Percentiles rank a stretch among this genome's conserved stretches.
phyloP scores from a whole-genome alignment of 371 early-diverging fungal genomes.

The Apophysomyces elegans region DNA sequence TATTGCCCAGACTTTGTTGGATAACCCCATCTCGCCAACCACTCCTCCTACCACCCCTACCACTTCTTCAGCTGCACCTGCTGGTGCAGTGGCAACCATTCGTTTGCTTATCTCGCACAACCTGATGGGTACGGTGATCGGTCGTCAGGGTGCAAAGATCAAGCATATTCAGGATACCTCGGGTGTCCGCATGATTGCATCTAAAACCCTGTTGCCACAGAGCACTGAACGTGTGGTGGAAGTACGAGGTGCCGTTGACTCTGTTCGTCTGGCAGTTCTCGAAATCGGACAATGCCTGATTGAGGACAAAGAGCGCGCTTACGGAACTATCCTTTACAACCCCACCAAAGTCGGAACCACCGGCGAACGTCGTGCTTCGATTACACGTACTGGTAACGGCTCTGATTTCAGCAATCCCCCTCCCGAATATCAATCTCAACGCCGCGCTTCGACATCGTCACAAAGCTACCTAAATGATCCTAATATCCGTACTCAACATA shows the following conservation, averaged over 20 bases:
- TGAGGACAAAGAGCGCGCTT: constrained; percentile 55
- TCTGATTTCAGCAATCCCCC: constrained; percentile 29
- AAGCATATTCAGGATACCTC: constrained; percentile 86
- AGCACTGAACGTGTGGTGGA: constrained; percentile 88
- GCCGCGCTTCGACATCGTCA: constrained; percentile 28
- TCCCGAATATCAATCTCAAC: constrained; percentile 16
- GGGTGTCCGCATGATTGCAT: constrained; percentile 82
- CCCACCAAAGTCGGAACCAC: constrained; percentile 42
- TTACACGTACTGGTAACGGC: constrained; percentile 38
- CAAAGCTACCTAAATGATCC: constrained; percentile 29
- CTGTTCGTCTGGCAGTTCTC: constrained; percentile 75
- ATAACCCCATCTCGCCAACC: constrained; percentile 54
- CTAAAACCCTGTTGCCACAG: constrained; percentile 86
- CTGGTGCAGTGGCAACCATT: constrained; percentile 38
- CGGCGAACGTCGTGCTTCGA: constrained; percentile 24
- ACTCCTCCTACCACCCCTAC: constrained; percentile 41
- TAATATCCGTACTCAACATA: constrained; percentile 71
- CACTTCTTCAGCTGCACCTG: constrained; percentile 13
- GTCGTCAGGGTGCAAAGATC: constrained; percentile 85
- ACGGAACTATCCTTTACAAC: constrained; percentile 54
- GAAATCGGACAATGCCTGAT: constrained; percentile 61
- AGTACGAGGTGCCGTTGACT: constrained; percentile 76
- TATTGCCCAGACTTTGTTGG: constrained; percentile 83
- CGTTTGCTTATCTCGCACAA: constrained; percentile 85
- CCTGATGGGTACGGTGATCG: constrained; percentile 89